Base-by-base conservation (phyloP, 1,284 basidiomycete genomes). In the Xerocomus minutiporus region DNA sequence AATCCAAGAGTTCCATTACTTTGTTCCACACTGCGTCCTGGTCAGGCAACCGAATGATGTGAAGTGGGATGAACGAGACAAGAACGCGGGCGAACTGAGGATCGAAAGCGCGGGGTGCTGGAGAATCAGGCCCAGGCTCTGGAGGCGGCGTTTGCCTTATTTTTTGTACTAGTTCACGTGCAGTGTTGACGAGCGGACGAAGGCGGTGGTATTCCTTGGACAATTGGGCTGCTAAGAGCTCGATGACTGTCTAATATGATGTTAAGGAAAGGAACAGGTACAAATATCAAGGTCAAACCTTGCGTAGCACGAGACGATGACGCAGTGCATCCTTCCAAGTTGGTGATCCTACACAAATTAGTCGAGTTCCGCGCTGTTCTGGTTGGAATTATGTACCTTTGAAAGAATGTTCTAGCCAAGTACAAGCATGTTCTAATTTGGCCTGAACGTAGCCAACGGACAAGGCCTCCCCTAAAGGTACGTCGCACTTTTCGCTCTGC, bases 401-500 rank as follows among this genome's bases (percentile, higher is more conserved):
- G 50, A 69, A 57, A 3, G 78, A 74, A 23, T 65, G 67, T 0
- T 71, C 68, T 8, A 86, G 56, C 76, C 72, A 91, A 51, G 76
- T 74, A 73, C 59, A 69, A 20, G 71, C 88, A 11, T 80, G 77
- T 42, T 89, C 84, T 8, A 94, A 69, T 51, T 77, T 74, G 6
- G 73, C 69, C 1, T 88, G 54, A n/a, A 88, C 72, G 47, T 79
- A 76, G 48, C 77, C 75, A 4, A 82, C 76, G n/a, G 82, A 78
- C 29, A 87, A 72, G 2, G 78, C 76, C 68, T 95, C 90, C 20
- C 84, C 73, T n/a, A 94, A 72, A 0, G 84, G 83, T 0, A 93
- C 75, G 17, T 92, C 91, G 60, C 85, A 88, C 71, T 93, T 93
- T 59, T 95, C 92, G 52, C 84, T 79, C 66, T 90, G 86, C 81